phyloP scores from a whole-genome alignment of 257 asterid genomes.

The Paraleonurus japonicus region DNA sequence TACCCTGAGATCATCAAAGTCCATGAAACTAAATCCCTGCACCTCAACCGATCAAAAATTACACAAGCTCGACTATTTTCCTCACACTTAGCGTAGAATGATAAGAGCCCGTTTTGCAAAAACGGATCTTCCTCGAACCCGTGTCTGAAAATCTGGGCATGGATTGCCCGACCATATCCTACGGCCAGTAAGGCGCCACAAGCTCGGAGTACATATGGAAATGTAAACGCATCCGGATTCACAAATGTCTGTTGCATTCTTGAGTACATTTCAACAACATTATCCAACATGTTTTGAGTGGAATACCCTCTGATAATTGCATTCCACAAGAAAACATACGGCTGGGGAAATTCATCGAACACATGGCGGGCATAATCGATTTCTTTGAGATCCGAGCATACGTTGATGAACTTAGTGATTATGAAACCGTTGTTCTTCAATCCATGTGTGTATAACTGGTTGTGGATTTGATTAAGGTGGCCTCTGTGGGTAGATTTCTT shows the following conservation, averaged over 20 bases:
- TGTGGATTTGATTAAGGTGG: constrained; percentile 53
- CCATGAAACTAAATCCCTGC: constrained; percentile 57
- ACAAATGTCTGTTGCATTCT: constrained; percentile 50
- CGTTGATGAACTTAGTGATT: constrained; percentile 50
- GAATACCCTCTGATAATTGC: constrained; percentile 70
- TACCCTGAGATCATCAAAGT: constrained; percentile 57
- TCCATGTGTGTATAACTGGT: constrained; percentile 36
- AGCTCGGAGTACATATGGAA: constrained; percentile 59
- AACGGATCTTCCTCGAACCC: constrained; percentile 47
- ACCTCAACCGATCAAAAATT: constrained; percentile 39
- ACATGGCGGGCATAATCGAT: constrained; percentile 50
- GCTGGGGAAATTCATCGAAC: constrained; percentile 63
- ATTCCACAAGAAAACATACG: constrained; percentile 60
- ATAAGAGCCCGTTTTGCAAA: constrained; percentile 55
- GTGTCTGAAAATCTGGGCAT: constrained; percentile 49
- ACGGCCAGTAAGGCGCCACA: constrained; percentile 43
- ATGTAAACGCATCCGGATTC: constrained; percentile 54
- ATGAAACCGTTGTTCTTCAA: constrained; percentile 51
- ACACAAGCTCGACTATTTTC: constrained; percentile 34
- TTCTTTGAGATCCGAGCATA: constrained; percentile 41
- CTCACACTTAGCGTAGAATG: constrained; percentile 51
- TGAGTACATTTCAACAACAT: constrained; percentile 47
- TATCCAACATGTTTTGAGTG: constrained; percentile 32
- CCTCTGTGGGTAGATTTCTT: constrained; percentile 30
- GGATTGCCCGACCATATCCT: constrained; percentile 48